These are phyloP conservation scores for Evansstolkia leycettana DNA, from an alignment of 495 filamentous ascomycete genomes.

Conservation along the genomic window DNA sequence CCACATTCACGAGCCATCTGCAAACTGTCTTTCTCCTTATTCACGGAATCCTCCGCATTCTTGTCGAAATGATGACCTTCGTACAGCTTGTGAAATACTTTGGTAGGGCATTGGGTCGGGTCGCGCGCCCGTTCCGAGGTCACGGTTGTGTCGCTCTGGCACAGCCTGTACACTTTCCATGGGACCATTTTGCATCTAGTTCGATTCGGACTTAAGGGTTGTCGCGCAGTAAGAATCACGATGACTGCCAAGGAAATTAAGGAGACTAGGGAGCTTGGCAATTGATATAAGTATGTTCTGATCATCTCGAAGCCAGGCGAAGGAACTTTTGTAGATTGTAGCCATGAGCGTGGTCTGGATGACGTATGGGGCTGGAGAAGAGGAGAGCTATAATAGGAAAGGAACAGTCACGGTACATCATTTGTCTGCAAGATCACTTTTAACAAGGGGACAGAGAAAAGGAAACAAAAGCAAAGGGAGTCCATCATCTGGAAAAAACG, in stretches of 20 bases:
- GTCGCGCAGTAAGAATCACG: not conserved
- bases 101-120: slow-evolving; percentile 35
- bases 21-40: slow-evolving; percentile 25
- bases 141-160: slow-evolving; percentile 38
- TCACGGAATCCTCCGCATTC: slow-evolving; percentile 1
- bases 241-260: not conserved
- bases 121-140: slow-evolving; percentile 42
- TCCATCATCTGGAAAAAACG: too few relatives aligned
- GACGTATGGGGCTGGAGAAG: too few relatives aligned
- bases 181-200: slow-evolving; percentile 10
- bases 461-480: too few relatives aligned
- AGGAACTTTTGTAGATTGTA: too few relatives aligned
- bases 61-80: slow-evolving; percentile 12
- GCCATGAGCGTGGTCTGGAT: too few relatives aligned
- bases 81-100: slow-evolving; percentile 45
- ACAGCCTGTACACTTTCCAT: slow-evolving; percentile 34
- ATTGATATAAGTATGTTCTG: not conserved
- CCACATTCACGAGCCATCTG: slow-evolving; percentile 46
- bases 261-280: not conserved
- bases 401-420: too few relatives aligned
- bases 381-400: too few relatives aligned
- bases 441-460: too few relatives aligned
- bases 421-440: too few relatives aligned
- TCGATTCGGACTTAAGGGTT: slow-evolving; percentile 5
- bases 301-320: too few relatives aligned